A percentile compares a stretch with the other conserved stretches of the same genome.
Evolutionary conservation across 1,139 yeast genomes (phyloP).

Genomic region (Taiozyma onychis): DNA sequence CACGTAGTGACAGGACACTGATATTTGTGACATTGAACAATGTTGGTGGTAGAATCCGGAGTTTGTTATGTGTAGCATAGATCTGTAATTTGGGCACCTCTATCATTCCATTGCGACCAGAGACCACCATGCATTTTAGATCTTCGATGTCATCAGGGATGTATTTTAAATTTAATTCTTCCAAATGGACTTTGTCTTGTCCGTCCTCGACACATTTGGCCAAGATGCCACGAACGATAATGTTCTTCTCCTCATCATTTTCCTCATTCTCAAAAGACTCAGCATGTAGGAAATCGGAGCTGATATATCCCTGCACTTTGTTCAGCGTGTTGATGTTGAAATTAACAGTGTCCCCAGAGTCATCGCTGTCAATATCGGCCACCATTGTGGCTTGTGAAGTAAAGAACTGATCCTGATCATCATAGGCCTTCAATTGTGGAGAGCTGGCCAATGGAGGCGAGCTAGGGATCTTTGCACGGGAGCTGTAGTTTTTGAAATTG

Average conservation of each 20-base stretch:
- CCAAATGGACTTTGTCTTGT: constrained; percentile 34
- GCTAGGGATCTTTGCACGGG: constrained; percentile 12
- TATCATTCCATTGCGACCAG: constrained; percentile 30
- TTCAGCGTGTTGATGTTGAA: constrained; percentile 20
- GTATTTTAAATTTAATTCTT: constrained; percentile 35
- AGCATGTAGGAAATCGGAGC: constrained; percentile 15
- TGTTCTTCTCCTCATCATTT: constrained; percentile 13
- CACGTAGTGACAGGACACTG: constrained; percentile 49
- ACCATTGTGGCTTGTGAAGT: constrained; percentile 22
- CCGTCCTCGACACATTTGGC: constrained; percentile 30
- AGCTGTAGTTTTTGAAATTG: constrained; percentile 6
- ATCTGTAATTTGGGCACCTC: constrained; percentile 37
- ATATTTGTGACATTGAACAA: constrained; percentile 45
- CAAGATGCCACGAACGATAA: constrained; percentile 16
- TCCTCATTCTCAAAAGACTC: constrained; percentile 6
- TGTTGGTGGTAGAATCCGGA: constrained; percentile 45
- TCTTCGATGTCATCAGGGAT: constrained; percentile 55
- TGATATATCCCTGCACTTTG: constrained; percentile 18
- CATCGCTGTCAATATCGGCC: constrained; percentile 7
- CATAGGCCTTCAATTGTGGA: constrained; percentile 10
- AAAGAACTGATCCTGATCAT: constrained; percentile 5
- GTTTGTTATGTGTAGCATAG: constrained; percentile 44
- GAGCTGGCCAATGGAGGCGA: constrained; percentile 23
- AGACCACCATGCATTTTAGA: constrained; percentile 41
- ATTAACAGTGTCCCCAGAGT: constrained; percentile 18